phyloP scores from a whole-genome alignment of 78 protist genomes.

The Pelomyxa schiedti region DNA sequence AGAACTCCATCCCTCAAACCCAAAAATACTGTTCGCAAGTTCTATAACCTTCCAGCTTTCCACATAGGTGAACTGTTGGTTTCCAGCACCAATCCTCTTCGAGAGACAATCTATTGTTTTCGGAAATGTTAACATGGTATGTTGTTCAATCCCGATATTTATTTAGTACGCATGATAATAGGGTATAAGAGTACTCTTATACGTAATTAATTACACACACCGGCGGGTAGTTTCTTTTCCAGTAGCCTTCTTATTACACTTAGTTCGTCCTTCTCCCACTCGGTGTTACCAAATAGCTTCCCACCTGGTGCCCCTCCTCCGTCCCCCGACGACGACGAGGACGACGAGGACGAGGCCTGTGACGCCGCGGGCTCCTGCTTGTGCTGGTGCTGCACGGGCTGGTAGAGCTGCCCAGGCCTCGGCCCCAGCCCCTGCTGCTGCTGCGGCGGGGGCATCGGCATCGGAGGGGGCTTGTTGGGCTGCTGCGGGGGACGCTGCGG shows the following conservation, averaged over 20 bases:
- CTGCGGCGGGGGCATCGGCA: too few species aligned
- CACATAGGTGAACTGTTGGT: constrained; percentile 24
- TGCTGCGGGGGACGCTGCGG: too few species aligned
- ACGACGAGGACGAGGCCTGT: too few species aligned
- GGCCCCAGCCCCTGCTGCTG: too few species aligned
- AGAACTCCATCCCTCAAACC: constrained; percentile 67
- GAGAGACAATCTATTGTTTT: neutral
- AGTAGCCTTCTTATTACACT: neutral
- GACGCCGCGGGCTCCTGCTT: too few species aligned
- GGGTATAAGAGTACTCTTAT: neutral
- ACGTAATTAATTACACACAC: neutral
- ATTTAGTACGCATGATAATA: neutral
- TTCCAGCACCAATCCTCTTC: neutral
- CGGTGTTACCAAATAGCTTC: neutral
- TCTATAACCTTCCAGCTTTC: constrained; percentile 56
- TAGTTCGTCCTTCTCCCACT: neutral
- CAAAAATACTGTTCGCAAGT: constrained; percentile 50
- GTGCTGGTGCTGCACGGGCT: too few species aligned
- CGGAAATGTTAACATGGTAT: neutral
- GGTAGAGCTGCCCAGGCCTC: too few species aligned
- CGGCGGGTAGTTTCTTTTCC: neutral
- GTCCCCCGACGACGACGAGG: too few species aligned
- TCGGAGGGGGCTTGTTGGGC: too few species aligned
- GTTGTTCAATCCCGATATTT: neutral
- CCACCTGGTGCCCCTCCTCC: neutral